Conservation (phyloP, 192 early-diverging fungal species). For the Lobosporangium transversale region DNA sequence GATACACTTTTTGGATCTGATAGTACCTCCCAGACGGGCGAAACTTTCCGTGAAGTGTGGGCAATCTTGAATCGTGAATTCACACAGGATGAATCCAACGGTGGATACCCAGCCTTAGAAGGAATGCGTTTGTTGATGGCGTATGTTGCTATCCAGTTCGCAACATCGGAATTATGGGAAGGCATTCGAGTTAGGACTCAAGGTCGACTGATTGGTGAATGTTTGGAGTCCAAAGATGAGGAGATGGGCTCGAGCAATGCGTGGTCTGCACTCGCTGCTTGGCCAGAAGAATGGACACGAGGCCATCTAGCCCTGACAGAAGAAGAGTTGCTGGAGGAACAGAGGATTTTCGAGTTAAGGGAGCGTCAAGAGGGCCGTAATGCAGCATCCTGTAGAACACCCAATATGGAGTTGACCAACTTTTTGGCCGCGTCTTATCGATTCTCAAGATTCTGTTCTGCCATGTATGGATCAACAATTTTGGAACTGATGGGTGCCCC, state of each 20-base stretch:
- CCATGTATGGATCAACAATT: conserved; percentile 36
- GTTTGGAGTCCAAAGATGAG: conserved; percentile 40
- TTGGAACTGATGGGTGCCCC: conserved; percentile 46
- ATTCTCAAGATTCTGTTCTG: conserved; percentile 49
- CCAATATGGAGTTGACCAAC: conserved; percentile 43
- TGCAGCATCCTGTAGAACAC: conserved; percentile 9
- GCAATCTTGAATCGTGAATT: conserved; percentile 55
- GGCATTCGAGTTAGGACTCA: conserved; percentile 24
- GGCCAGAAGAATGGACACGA: conserved; percentile 20
- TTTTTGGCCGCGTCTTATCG: conserved; percentile 45
- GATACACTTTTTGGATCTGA: conserved; percentile 54
- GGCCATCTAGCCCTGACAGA: conserved; percentile 30
- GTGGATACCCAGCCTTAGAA: conserved; percentile 44
- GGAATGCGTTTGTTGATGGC: conserved; percentile 56
- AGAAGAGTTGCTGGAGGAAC: conserved; percentile 32
- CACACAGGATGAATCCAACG: conserved; percentile 17
- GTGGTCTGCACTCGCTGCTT: conserved; percentile 23
- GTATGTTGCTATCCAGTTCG: conserved; percentile 56
- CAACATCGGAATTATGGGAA: conserved; percentile 51
- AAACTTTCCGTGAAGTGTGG: conserved; percentile 55
- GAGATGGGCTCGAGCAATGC: conserved; percentile 38
- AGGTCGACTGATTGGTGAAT: conserved; percentile 29
- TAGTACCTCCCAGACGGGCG: conserved; percentile 48
- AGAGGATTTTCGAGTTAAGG: conserved; percentile 20
- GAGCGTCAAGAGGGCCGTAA: conserved; percentile 31